Base-by-base conservation (phyloP, 768 basidiomycete species). In the Pleurotus tuoliensis region DNA sequence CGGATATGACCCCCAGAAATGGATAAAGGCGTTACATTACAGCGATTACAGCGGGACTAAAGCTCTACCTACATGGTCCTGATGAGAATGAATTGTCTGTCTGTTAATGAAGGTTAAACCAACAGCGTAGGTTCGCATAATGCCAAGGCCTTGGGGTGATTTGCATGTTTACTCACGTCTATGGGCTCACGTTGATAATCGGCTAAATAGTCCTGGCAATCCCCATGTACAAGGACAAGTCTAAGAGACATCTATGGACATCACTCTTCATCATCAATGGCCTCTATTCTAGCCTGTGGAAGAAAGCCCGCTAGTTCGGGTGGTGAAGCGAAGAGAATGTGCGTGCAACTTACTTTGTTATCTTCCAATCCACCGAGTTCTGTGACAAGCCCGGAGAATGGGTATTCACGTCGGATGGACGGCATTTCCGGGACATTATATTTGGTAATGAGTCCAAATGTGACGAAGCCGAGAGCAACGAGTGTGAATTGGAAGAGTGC, bases 331-430 rank as follows among this genome's bases (percentile, higher is more conserved):
- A 50, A 50, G 8, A 16, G 41, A 44, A 34, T n/a, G 30, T n/a
- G 25, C 24, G 13, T 38, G 30, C 46, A 39, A 65, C 80, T 13
- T 56, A 90, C 92, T 81, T 89, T 88, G 69, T 89, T 91, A 63
- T 82, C 86, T 60, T 89, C 83, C 56, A 87, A 61, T 11, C 92
- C 90, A 16, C 92, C 92, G 7, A 94, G 80, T 68, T 93, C 92
- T 56, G 70, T 78, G 37, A 87, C 82, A 34, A 94, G 77, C 5
- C 92, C 92, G 50, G 78, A 77, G 65, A 77, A 91, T 2, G 92
- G 92, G 64, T 90, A 94, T 61, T 88, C 79, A 48, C 92, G 84
- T 13, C 83, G 86, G 4, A 87, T 72, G 12, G 81, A 82, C 20
- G 88, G 88, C 7, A 80, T 73, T 25, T 86, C 85, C 12, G 83